A percentile compares a stretch with the other conserved stretches of the same genome.
Evolutionary conservation across 2,329 filamentous ascomycete genomes (phyloP).

Genomic region (Colletotrichum chrysophilum): DNA sequence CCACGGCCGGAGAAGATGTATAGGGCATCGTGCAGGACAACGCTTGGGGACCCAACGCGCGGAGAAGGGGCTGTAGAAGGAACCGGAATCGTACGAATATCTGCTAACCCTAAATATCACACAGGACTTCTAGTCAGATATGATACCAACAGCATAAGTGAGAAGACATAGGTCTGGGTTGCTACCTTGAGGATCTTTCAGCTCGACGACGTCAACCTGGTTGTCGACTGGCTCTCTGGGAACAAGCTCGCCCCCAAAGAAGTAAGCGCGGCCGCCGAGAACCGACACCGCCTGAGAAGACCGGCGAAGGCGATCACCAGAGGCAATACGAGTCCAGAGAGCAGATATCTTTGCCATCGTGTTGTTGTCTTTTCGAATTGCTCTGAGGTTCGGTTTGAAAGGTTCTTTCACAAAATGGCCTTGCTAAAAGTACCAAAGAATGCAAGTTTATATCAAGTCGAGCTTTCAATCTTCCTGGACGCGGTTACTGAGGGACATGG

Average conservation of each 20-base stretch:
- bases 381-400: neutral
- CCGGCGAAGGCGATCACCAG: slow-evolving; percentile 42
- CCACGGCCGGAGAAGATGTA: slow-evolving; percentile 70
- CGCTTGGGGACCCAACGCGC: slow-evolving; percentile 60
- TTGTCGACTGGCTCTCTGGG: slow-evolving; percentile 57
- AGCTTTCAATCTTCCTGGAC: neutral
- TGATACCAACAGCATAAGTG: neutral
- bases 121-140: neutral
- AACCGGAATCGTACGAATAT: slow-evolving; percentile 23
- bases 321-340: slow-evolving; percentile 29
- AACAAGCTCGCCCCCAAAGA: slow-evolving; percentile 58
- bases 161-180: neutral
- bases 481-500: neutral
- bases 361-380: neutral
- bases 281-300: slow-evolving; percentile 55
- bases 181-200: slow-evolving; percentile 21
- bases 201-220: slow-evolving; percentile 44
- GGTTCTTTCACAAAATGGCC: neutral
- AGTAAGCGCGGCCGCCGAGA: slow-evolving; percentile 39
- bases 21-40: slow-evolving; percentile 49
- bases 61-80: slow-evolving; percentile 45
- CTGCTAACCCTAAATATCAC: neutral
- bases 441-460: neutral
- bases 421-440: neutral
- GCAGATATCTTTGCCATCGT: slow-evolving; percentile 20